Percentiles rank a stretch among this genome's conserved stretches.
Conservation (phyloP, 768 basidiomycete species). For the Russula lepida region DNA sequence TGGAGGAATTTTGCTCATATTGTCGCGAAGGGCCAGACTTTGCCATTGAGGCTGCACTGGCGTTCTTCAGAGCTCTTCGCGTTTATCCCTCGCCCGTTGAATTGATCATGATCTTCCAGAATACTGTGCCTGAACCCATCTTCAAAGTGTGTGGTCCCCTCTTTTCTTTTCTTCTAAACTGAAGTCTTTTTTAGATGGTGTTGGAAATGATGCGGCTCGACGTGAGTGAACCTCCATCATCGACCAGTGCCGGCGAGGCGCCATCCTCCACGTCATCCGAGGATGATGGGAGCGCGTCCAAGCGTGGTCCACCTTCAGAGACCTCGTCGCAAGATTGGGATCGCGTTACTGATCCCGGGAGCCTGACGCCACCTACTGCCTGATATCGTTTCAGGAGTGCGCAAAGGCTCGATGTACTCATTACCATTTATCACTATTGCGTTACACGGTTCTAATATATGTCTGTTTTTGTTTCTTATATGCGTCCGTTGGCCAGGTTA, state of each 20-base stretch:
- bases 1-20: not conserved
- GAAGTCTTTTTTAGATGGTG: slow-evolving; percentile 40
- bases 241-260: slow-evolving; percentile 29
- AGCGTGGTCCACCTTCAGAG: slow-evolving; percentile 71
- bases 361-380: slow-evolving; percentile 38
- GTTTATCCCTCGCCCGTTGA: slow-evolving; percentile 95
- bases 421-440: slow-evolving; percentile 24
- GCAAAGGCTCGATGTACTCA: slow-evolving; percentile 14
- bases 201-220: slow-evolving; percentile 84
- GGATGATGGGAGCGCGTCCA: slow-evolving; percentile 44
- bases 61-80: slow-evolving; percentile 87
- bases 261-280: slow-evolving; percentile 35
- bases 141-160: slow-evolving; percentile 51
- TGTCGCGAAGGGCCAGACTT: slow-evolving; percentile 57
- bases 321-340: slow-evolving; percentile 90
- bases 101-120: slow-evolving; percentile 90
- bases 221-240: slow-evolving; percentile 61
- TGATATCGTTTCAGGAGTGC: slow-evolving; percentile 23
- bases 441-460: slow-evolving; percentile 50
- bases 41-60: slow-evolving; percentile 72
- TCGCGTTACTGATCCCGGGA: slow-evolving; percentile 68
- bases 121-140: slow-evolving; percentile 72
- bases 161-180: not conserved
- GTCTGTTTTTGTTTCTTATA: slow-evolving; percentile 29
- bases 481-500: slow-evolving; percentile 40